A percentile compares a stretch with the other conserved stretches of the same genome.
phyloP scores from a whole-genome alignment of 2,329 filamentous ascomycete genomes.

The Hypoxylon sp. region DNA sequence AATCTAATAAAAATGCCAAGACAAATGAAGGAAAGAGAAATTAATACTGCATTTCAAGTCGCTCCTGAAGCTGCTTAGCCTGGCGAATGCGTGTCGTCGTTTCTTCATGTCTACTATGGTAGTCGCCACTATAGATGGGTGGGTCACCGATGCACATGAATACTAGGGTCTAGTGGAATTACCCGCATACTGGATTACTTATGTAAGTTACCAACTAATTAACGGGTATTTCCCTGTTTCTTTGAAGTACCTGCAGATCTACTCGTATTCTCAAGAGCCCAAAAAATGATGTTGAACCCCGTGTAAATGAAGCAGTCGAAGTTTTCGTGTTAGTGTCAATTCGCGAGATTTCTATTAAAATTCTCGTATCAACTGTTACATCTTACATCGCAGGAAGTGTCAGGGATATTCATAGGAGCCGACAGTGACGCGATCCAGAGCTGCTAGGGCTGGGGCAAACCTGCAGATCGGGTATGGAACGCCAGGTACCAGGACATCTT shows the following conservation, averaged over 20 bases:
- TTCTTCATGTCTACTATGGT: background rate
- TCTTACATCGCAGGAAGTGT: slow-evolving; percentile 16
- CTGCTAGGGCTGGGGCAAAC: slow-evolving; percentile 18
- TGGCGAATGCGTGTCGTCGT: slow-evolving; percentile 19
- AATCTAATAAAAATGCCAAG: background rate
- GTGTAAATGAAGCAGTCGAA: background rate
- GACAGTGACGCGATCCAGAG: slow-evolving; percentile 21
- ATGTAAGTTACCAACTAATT: background rate
- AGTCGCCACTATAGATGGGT: slow-evolving; percentile 5
- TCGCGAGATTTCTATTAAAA: background rate
- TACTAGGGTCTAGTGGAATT: slow-evolving; percentile 32
- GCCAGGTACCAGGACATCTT: slow-evolving; percentile 17
- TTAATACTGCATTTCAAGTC: background rate
- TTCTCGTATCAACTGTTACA: slow-evolving; percentile 26
- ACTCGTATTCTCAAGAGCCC: slow-evolving; percentile 18
- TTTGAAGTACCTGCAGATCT: slow-evolving; percentile 1
- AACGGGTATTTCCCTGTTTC: background rate
- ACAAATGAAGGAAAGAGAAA: background rate
- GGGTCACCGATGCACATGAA: slow-evolving; percentile 1
- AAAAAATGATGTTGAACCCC: background rate
- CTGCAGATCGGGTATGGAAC: slow-evolving; percentile 34
- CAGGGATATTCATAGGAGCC: slow-evolving; percentile 32
- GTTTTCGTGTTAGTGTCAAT: slow-evolving; percentile 15
- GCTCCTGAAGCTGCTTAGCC: slow-evolving; percentile 4
- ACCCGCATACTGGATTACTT: background rate